Evolutionary conservation across 805 yeast genomes (phyloP), one percentile per base, ranked within the genome.

Genomic region (Starmera amethionina): DNA sequence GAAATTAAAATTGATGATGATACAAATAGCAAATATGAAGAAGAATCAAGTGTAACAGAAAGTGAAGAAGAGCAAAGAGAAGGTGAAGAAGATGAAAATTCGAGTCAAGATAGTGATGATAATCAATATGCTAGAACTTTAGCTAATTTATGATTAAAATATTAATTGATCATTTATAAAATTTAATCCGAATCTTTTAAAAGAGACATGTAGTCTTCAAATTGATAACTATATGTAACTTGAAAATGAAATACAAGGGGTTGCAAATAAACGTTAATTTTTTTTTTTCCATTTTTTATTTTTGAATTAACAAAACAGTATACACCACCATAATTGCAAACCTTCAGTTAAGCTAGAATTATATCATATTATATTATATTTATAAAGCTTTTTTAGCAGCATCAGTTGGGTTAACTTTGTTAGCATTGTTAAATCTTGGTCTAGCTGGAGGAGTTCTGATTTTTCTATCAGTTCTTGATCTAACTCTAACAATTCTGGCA

Each of bases 401-500:
- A 62, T 86, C 95, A 64, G 82, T 82, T 67, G 98, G 97, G 72
- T 86, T 80, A 64, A 93, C 94, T 74, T 82, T 89, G 82, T 82
- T 90, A 64, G 85, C 96, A 65, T 80, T 77, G 85, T 79, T 84
- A 87, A 85, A 93, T 79, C 98, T 90, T 75, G 82, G 96, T 76
- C 99, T 89, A 67, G 80, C 89, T 62, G 99, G 99, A 56, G 99
- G 97, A 72, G 97, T 66, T 82, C 99, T 89, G 76, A 84, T 72
- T 76, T 93, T 90, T 82, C 99, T 93, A 79, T 89, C 95, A 60
- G 82, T 77, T 79, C 97, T 85, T 56, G 97, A 93, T 82, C 99
- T 93, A 61, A 93, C 99, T 79, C 99, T 93, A 67, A 93, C 98
- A 64, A 93, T 85, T 87, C 96, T 93, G 74, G 96, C 94, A 82